phyloP scores from a whole-genome alignment of 2,329 filamentous ascomycete genomes.

The Nemania abortiva region DNA sequence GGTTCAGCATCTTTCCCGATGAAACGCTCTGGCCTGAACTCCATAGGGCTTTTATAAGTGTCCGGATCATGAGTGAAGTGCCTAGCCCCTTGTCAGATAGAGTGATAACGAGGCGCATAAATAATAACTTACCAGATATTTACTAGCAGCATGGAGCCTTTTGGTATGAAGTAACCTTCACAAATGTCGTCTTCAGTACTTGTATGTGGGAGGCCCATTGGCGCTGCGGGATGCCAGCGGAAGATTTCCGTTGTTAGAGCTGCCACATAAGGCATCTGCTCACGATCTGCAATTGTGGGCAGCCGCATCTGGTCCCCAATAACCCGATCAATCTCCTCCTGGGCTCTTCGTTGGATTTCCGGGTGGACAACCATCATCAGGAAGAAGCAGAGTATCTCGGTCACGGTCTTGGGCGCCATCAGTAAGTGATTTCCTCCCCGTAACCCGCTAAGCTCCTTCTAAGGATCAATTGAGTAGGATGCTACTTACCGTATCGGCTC shows the following conservation, averaged over 20 bases:
- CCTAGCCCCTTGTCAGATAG: neutral
- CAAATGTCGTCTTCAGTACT: no score
- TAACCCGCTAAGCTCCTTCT: no score
- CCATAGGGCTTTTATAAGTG: neutral
- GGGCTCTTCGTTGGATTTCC: slow-evolving; percentile 2
- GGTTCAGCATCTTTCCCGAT: neutral
- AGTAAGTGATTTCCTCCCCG: no score
- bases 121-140: no score
- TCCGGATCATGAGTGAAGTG: slow-evolving; percentile 7
- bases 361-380: neutral
- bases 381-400: no score
- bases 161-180: no score
- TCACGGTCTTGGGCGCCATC: no score
- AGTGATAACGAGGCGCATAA: no score
- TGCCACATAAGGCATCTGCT: neutral
- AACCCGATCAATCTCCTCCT: slow-evolving; percentile 15
- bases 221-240: slow-evolving; percentile 17
- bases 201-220: slow-evolving; percentile 2
- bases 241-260: slow-evolving; percentile 2
- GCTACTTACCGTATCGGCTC: no score
- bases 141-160: no score
- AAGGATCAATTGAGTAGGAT: no score
- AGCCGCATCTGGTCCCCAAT: neutral
- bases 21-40: slow-evolving; percentile 3
- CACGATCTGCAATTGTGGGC: slow-evolving; percentile 3